Evolutionary conservation across 106 monocot species (phyloP).

Genomic region (Alisma plantagoaquatica): DNA sequence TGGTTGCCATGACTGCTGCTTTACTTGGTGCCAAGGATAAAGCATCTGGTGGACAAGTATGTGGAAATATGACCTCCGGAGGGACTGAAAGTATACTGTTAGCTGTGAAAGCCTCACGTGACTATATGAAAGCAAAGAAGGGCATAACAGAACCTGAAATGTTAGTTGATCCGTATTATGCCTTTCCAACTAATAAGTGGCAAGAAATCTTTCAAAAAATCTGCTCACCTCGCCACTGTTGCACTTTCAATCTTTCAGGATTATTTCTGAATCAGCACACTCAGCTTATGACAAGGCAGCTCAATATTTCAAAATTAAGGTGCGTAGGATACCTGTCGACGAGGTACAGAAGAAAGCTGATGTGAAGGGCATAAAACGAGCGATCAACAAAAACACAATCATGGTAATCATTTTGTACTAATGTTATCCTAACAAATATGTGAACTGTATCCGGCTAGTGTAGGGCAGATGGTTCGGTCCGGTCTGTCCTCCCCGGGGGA

Average conservation of each 20-base stretch:
- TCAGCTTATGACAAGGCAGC: conserved; percentile 99
- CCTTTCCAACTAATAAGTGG: too few relatives aligned
- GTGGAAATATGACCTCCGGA: conserved; percentile 99
- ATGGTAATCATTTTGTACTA: conserved; percentile 34
- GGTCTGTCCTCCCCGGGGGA: too few relatives aligned
- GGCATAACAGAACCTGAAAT: conserved; percentile 90
- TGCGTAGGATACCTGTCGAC: conserved; percentile 78
- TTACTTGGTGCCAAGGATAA: conserved; percentile 78
- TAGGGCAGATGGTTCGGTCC: too few relatives aligned
- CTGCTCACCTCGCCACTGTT: too few relatives aligned
- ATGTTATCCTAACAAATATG: too few relatives aligned
- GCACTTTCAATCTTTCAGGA: conserved; percentile 50
- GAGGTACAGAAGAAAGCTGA: conserved; percentile 81
- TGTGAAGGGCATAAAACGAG: conserved; percentile 52
- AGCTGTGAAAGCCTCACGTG: conserved; percentile 93
- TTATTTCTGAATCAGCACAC: conserved; percentile 95
- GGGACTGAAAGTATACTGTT: conserved; percentile 98
- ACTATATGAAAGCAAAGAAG: conserved; percentile 86
- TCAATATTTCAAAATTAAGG: conserved; percentile 86
- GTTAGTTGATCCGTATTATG: conserved; percentile 42
- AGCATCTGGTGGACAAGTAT: conserved; percentile 83
- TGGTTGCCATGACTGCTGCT: conserved; percentile 96
- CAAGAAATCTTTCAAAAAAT: too few relatives aligned
- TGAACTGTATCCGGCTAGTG: too few relatives aligned
- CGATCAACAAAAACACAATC: conserved; percentile 87